These are phyloP conservation scores for Aquilaria agallochum DNA, from an alignment of 441 rosid species.

Conservation along the genomic window DNA sequence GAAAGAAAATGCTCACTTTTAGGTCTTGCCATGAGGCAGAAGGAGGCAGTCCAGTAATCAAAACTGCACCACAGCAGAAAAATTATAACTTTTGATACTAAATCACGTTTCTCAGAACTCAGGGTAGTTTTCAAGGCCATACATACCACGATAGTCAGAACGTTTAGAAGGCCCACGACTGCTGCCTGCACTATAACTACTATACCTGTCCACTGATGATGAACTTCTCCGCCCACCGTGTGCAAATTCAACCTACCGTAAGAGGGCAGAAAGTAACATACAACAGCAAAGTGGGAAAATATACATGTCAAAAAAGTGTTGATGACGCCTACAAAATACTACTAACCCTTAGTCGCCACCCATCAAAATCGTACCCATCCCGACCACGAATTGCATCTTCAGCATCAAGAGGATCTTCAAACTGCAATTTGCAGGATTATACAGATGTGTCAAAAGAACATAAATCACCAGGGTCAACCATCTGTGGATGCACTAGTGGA, in stretches of 20 bases:
- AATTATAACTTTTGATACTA: background rate
- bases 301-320: background rate
- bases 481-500: background rate
- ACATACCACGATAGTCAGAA: conserved; percentile 88
- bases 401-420: conserved; percentile 90
- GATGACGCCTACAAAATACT: background rate
- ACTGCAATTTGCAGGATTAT: conserved; percentile 36
- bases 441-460: no score
- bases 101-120: background rate
- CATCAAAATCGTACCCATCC: conserved; percentile 94
- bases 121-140: background rate
- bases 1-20: conserved; percentile 47
- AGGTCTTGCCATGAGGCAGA: conserved; percentile 99
- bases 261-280: conserved; percentile 4
- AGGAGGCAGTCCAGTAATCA: conserved; percentile 86
- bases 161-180: conserved; percentile 71
- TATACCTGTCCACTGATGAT: conserved; percentile 68
- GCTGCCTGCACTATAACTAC: conserved; percentile 61
- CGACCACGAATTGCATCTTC: conserved; percentile 90
- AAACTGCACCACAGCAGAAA: conserved; percentile 37
- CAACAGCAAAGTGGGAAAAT: background rate
- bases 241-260: conserved; percentile 79
- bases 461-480: background rate
- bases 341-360: conserved; percentile 72
- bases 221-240: conserved; percentile 81